Conservation (phyloP, 179 eudicot species). For the Sideroxylon spinosum region DNA sequence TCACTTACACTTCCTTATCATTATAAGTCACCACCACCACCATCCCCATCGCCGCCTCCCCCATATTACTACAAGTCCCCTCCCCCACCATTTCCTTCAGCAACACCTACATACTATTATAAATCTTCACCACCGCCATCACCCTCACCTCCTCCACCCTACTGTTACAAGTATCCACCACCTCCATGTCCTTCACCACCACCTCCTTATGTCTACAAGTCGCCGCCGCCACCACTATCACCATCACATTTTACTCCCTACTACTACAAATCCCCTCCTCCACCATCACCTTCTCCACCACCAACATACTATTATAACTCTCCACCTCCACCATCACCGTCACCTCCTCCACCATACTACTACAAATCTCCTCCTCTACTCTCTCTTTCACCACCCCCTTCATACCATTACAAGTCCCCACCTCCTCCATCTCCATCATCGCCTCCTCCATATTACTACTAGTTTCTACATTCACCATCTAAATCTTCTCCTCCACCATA, state of each 20-base stretch:
- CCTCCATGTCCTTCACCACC: conserved; percentile 3
- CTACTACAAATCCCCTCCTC: background rate
- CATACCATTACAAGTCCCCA: background rate
- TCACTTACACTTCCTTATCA: background rate
- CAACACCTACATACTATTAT: background rate
- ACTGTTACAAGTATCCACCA: background rate
- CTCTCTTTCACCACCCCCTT: background rate
- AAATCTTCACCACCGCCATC: background rate
- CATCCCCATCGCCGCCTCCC: background rate
- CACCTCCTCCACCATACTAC: background rate
- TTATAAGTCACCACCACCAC: background rate
- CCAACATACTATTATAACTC: background rate
- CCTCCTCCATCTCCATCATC: no score
- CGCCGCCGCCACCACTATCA: background rate
- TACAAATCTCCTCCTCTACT: background rate
- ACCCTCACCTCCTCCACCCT: background rate
- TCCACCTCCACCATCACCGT: background rate
- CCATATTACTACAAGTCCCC: background rate
- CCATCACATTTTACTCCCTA: background rate
- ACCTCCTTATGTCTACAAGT: conserved; percentile 9
- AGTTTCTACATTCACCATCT: background rate
- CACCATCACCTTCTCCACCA: background rate
- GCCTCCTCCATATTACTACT: no score
- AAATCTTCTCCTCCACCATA: background rate
- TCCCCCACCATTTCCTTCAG: background rate